Percentiles rank a stretch among this genome's conserved stretches.
Conservation (phyloP, 2,329 filamentous ascomycete species). For the Ceratocystis diversiconidia region DNA sequence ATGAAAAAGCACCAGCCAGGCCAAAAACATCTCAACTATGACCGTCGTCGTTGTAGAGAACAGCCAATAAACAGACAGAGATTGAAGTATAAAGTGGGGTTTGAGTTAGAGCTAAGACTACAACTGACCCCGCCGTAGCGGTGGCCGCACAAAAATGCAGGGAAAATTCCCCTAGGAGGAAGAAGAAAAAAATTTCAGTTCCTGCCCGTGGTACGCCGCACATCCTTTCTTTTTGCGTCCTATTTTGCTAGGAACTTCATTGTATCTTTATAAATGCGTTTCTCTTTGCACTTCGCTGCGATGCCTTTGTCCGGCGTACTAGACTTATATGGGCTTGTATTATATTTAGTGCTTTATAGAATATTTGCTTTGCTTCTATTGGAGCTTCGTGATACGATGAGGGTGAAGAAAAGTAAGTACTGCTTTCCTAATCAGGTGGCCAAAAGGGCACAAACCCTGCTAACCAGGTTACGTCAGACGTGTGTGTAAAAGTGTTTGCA, state of each 20-base stretch:
- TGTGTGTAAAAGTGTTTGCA: slow-evolving; percentile 1
- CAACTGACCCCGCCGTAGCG: neutral
- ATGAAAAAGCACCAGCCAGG: slow-evolving; percentile 1
- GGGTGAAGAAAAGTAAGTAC: neutral
- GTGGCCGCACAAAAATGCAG: slow-evolving; percentile 5
- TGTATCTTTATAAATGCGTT: neutral
- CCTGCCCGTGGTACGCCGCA: neutral
- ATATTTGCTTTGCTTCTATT: neutral
- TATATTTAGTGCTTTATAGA: neutral
- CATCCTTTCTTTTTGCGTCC: too few species aligned
- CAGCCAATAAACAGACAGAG: neutral
- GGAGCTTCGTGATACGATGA: too few species aligned
- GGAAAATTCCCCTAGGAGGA: slow-evolving; percentile 5
- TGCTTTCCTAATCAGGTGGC: neutral
- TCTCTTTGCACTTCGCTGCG: neutral
- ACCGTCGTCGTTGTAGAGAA: neutral
- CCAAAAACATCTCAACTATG: slow-evolving; percentile 1
- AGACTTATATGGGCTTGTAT: neutral
- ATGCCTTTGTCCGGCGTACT: neutral
- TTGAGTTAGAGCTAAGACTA: slow-evolving; percentile 11
- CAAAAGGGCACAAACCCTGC: slow-evolving; percentile 16
- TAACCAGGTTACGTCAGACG: slow-evolving; percentile 13
- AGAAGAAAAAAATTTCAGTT: slow-evolving; percentile 19
- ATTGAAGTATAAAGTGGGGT: neutral
- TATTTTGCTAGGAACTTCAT: too few species aligned